Conservation (phyloP, 1,284 basidiomycete species). For the Fomes fomentarius region DNA sequence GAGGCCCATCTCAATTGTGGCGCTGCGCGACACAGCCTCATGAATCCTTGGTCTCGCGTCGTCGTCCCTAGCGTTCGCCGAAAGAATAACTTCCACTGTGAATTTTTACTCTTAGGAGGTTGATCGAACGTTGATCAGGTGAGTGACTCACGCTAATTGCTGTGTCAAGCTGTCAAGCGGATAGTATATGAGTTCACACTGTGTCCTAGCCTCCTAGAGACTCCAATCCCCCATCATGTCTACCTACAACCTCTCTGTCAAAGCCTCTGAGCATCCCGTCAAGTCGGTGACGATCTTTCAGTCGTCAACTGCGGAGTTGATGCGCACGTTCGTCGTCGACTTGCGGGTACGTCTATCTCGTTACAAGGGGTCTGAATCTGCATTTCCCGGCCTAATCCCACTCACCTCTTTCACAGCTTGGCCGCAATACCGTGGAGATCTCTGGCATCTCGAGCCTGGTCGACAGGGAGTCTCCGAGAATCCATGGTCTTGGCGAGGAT, state of each 20-base stretch:
- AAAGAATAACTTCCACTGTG: no score
- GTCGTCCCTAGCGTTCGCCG: no score
- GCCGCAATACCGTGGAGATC: conserved; percentile 52
- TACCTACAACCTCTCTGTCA: conserved; percentile 1
- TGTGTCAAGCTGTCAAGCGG: no score
- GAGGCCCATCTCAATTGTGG: no score
- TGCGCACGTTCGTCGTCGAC: conserved; percentile 35
- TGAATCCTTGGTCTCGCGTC: no score
- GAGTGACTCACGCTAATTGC: no score
- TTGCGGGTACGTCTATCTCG: conserved; percentile 32
- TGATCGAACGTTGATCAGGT: no score
- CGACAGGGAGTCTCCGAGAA: conserved; percentile 50
- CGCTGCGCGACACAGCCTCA: no score
- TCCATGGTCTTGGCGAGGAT: conserved; percentile 45
- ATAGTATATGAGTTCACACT: background rate
- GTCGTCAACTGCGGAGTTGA: conserved; percentile 38
- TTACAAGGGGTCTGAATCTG: no score
- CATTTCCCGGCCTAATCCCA: background rate
- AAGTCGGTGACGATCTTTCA: conserved; percentile 42
- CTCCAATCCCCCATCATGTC: background rate
- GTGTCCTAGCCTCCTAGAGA: background rate
- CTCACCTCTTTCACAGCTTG: conserved; percentile 38
- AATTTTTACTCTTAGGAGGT: no score
- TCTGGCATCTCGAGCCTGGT: conserved; percentile 48
- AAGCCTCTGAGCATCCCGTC: conserved; percentile 34